Base-by-base conservation (phyloP, 2,329 filamentous ascomycete species). In the Neofusicoccum umdonicola region DNA sequence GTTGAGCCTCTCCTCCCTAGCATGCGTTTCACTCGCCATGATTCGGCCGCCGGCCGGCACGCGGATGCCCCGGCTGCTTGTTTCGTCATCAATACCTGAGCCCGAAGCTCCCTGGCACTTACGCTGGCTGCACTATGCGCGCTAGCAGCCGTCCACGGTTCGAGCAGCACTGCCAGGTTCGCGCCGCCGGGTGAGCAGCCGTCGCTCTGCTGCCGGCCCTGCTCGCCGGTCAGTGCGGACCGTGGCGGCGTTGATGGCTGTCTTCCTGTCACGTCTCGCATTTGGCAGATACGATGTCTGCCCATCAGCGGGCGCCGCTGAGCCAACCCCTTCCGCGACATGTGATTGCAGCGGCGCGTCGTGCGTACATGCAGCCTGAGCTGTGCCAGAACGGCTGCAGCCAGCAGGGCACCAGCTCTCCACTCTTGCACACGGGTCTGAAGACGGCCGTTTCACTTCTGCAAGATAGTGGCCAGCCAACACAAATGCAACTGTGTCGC, bases 381-480 rank as follows among this genome's bases (percentile, higher is more conserved):
- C 6, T 4, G 27, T 22, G 56, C 42, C 42, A 60, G 56, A 60
- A 45, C 41, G 27, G 35, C 42, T 41, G 27, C 41, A 35, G 27
- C 56, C 27, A 31, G 27, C 27, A 31, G 27, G 31, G 41, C 56
- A 13, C 6, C n/a, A n/a, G 41, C 44, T 34, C 44, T 44, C 56
- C 56, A 60, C 41, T 22, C 31, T 27, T 15, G 22, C 41, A 44
- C 41, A 34, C 54, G 13, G 31, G 22, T 47, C 56, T 44, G 56
- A 60, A 47, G 56, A 42, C 56, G 56, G 56, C 42, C 42, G 56
- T 60, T 60, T 48, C 56, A 60, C 56, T 31, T 60, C 56, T 60
- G 56, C 56, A 60, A 47, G 56, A 39, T 31, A 39, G 13, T 5
- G 54, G 41, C 54, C 54, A 58, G 54, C 56, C 41, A 35, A 47